phyloP scores from a whole-genome alignment of 768 basidiomycete genomes.

The Lepiota brunneoincarnata region DNA sequence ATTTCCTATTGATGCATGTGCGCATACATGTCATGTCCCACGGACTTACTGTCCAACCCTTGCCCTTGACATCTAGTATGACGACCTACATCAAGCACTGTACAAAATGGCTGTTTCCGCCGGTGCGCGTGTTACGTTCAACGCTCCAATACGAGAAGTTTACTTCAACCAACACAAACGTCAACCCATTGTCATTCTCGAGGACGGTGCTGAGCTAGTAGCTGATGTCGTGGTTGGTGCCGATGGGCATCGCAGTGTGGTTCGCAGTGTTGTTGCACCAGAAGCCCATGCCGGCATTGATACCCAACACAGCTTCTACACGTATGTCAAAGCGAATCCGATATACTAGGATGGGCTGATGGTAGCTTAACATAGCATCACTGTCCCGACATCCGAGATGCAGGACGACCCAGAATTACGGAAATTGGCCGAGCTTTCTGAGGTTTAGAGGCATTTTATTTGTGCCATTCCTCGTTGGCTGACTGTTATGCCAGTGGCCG shows the following conservation, averaged over 20 bases:
- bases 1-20: slow-evolving; percentile 50
- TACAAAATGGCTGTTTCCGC: slow-evolving; percentile 37
- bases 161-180: slow-evolving; percentile 25
- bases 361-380: slow-evolving; percentile 24
- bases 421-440: slow-evolving; percentile 2
- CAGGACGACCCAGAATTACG: slow-evolving; percentile 8
- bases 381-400: slow-evolving; percentile 24
- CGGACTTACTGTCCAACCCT: background rate
- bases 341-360: background rate
- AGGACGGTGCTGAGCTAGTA: slow-evolving; percentile 31
- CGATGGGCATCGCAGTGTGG: slow-evolving; percentile 43
- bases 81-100: slow-evolving; percentile 43
- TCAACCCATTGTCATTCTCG: slow-evolving; percentile 24
- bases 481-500: slow-evolving; percentile 22
- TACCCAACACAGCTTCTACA: slow-evolving; percentile 31
- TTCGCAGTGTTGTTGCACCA: slow-evolving; percentile 33
- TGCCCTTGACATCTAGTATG: slow-evolving; percentile 30
- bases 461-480: background rate
- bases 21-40: slow-evolving; percentile 16
- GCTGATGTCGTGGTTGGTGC: slow-evolving; percentile 52
- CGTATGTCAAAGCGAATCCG: slow-evolving; percentile 26
- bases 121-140: slow-evolving; percentile 36
- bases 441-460: slow-evolving; percentile 2
- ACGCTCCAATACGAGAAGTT: slow-evolving; percentile 24
- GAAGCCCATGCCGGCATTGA: slow-evolving; percentile 25